Conservation (phyloP, 768 basidiomycete genomes). For the Epithele typhae region DNA sequence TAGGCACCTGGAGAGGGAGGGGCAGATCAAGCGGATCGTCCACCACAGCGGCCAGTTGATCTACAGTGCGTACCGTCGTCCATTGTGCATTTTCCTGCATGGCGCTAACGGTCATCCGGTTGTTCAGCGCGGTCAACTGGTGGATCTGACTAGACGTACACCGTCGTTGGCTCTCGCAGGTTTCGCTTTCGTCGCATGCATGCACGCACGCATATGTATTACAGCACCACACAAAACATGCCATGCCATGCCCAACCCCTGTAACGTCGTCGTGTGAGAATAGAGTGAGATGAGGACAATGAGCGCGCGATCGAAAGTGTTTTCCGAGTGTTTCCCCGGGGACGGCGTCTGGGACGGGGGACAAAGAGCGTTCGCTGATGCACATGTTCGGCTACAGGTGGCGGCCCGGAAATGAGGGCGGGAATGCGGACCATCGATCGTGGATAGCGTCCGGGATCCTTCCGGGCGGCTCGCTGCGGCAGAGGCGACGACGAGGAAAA, state of each 20-base stretch:
- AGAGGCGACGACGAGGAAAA: too few relatives aligned
- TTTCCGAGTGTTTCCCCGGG: too few relatives aligned
- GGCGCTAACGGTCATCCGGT: too few relatives aligned
- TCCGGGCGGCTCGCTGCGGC: too few relatives aligned
- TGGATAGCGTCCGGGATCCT: too few relatives aligned
- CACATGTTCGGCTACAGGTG: too few relatives aligned
- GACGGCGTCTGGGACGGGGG: too few relatives aligned
- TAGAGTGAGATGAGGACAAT: too few relatives aligned
- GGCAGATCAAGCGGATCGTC: conserved; percentile 91
- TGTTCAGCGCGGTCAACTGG: conserved; percentile 40
- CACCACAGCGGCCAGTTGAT: conserved; percentile 93
- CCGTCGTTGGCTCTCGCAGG: conserved; percentile 14
- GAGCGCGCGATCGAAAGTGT: too few relatives aligned
- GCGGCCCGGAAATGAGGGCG: too few relatives aligned
- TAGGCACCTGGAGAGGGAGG: conserved; percentile 88
- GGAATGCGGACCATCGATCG: too few relatives aligned
- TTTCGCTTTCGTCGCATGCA: conserved; percentile 20
- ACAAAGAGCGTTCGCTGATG: too few relatives aligned
- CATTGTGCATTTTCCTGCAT: background rate
- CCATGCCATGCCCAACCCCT: conserved; percentile 21
- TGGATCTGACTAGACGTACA: conserved; percentile 26
- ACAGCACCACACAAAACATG: conserved; percentile 28
- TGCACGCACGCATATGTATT: conserved; percentile 34
- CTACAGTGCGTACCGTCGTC: conserved; percentile 70
- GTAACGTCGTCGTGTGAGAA: conserved; percentile 3